Evolutionary conservation across 2,329 filamentous ascomycete species (phyloP), one percentile per base, ranked within the genome.

Genomic region (Penicillium sp.): DNA sequence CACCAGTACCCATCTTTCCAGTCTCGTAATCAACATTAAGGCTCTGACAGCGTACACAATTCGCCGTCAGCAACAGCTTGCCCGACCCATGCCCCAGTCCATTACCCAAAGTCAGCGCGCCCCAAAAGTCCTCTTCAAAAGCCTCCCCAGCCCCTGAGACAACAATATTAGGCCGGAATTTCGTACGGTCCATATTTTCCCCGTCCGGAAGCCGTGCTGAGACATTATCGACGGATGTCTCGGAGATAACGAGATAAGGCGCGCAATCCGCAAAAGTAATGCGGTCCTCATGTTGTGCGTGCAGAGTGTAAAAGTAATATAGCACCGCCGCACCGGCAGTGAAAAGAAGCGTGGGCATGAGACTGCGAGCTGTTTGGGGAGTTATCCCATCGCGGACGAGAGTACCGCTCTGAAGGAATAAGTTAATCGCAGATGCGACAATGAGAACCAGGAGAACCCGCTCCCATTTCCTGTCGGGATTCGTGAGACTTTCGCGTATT

Each of bases 111-210:
- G 72, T 71, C 34, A 91, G 72, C 66, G 87, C 84, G 3, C 77
- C 82, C 89, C 88, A 92, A 67, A 82, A 90, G 69, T 92, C 89
- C 70, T 92, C 88, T 13, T 87, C 86, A 69, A 83, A 92, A 1
- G 83, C 72, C 25, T 62, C 75, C 10, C 73, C 71, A 5, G 83
- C 80, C 3, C 85, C 86, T 38, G 83, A 82, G 1, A 91, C 74
- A 1, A 92, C 85, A 46, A 92, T 82, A 69, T 91, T 92, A 0
- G 88, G 87, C 36, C 89, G 83, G 71, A 91, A 89, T 65, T 88
- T 88, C 39, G 81, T 82, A 69, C 89, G 84, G 52, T 87, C 85
- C 75, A 89, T 81, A 21, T 75, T 67, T 31, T 80, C 72, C 13
- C 74, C 77, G 0, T 70, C 70, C 0, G 80, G 75, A 6, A 91